Percentiles rank a stretch among this genome's conserved stretches.
Conservation (phyloP, 352 stramenopile species). For the Globisporangium nagaii region DNA sequence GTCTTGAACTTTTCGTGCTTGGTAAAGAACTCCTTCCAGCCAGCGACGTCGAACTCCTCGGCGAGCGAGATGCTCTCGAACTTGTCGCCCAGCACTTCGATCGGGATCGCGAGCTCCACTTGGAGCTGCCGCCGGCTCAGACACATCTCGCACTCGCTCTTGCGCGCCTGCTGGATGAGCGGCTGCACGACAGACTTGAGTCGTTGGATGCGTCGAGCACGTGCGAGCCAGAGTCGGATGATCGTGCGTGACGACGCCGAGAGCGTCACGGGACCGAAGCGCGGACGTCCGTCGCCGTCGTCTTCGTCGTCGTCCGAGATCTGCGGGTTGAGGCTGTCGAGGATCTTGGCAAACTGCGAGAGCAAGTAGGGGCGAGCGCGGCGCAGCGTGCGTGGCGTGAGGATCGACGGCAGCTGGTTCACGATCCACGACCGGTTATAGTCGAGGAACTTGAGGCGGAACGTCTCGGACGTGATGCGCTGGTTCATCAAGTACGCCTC, state of each 20-base stretch:
- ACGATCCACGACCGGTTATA: slow-evolving; percentile 98
- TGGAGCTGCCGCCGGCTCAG: slow-evolving; percentile 92
- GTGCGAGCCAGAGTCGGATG: slow-evolving; percentile 89
- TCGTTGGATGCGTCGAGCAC: slow-evolving; percentile 74
- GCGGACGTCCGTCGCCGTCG: slow-evolving; percentile 39
- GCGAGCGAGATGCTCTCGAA: slow-evolving; percentile 86
- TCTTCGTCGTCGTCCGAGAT: slow-evolving; percentile 93
- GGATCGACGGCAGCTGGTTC: slow-evolving; percentile 91
- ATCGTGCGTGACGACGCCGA: slow-evolving; percentile 89
- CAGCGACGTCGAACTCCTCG: slow-evolving; percentile 90
- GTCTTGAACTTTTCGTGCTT: slow-evolving; percentile 94
- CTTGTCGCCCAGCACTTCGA: slow-evolving; percentile 90
- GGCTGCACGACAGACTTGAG: slow-evolving; percentile 89
- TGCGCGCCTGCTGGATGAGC: slow-evolving; percentile 88
- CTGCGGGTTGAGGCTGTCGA: slow-evolving; percentile 93
- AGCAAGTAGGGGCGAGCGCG: slow-evolving; percentile 92
- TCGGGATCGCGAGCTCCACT: slow-evolving; percentile 89
- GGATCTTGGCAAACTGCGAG: slow-evolving; percentile 94
- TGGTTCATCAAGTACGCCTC: slow-evolving; percentile 97
- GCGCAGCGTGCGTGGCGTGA: slow-evolving; percentile 91
- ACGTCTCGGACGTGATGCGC: slow-evolving; percentile 94
- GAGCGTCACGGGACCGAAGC: slow-evolving; percentile 90
- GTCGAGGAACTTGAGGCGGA: slow-evolving; percentile 97
- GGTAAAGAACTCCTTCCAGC: slow-evolving; percentile 95
- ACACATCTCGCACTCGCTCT: slow-evolving; percentile 94